Evolutionary conservation across 2,329 filamentous ascomycete species (phyloP), one percentile per base, ranked within the genome.

Genomic region (Aureobasidium sp.): DNA sequence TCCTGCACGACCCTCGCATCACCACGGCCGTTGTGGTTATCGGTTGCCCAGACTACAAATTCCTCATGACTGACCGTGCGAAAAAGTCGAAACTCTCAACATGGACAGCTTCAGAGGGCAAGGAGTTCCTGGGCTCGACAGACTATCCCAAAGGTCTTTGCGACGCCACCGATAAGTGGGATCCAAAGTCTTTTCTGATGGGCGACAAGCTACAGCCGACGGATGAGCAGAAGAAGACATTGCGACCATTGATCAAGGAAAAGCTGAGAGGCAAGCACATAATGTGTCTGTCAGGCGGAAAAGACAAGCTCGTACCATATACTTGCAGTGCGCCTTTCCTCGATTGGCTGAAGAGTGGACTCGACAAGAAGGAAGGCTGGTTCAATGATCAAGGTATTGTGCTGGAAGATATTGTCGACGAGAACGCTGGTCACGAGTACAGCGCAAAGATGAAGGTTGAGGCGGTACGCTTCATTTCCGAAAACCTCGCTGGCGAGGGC

Each of bases 21-120:
- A 87, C 82, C n/a, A 87, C 89, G 0, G 91, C 84, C 0, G 85
- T 96, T 8, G 81, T 89, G 2, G 82, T 96, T 27, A 89, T 97
- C 59, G 94, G 93, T 1, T 96, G 91, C 73, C 91, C 92, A 0
- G 93, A 99, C 74, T 96, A 90, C 69, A 84, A 87, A 66, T 80
- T 89, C 73, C 78, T 97, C 17, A 88, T 97, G 85, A 80, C 79
- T 9, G 87, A 93, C 68, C 89, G 94, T 12, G 93, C 93, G 0
- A 79, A 83, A 5, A 78, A 87, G 41, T 88, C 87, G 0, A 90
- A 87, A 69, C 77, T 88, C 12, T 66, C 80, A 15, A 83, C 84
- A 0, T 90, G 82, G 75, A 82, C 81, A 0, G 73, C 78, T 1
- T 79, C 80, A 13, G 79, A 80, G 0, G 87, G 86, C 0, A 74